Percentiles rank a stretch among this genome's conserved stretches.
These are phyloP conservation scores for Phytophthora cactorum DNA, from an alignment of 352 stramenopile genomes.

Conservation along the genomic window DNA sequence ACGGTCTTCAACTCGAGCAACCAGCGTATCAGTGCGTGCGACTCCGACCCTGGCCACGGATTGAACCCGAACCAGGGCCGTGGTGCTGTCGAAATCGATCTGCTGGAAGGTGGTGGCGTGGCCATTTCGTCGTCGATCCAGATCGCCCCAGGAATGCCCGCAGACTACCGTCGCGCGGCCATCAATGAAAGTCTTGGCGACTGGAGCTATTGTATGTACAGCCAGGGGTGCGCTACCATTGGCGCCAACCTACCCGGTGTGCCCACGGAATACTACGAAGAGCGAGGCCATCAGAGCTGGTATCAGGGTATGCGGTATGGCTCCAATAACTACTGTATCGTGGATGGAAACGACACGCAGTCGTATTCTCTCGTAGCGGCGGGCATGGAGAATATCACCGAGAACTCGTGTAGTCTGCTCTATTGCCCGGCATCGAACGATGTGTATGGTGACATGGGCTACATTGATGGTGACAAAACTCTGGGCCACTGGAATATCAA, in stretches of 20 bases:
- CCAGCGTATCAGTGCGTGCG: slow-evolving; percentile 90
- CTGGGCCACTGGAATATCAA: slow-evolving; percentile 73
- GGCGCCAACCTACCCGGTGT: slow-evolving; percentile 67
- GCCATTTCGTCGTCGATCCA: slow-evolving; percentile 81
- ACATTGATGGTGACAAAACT: slow-evolving; percentile 50
- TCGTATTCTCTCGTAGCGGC: slow-evolving; percentile 49
- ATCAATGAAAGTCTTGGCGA: slow-evolving; percentile 42
- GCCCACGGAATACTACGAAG: slow-evolving; percentile 46
- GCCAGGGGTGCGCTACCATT: slow-evolving; percentile 44
- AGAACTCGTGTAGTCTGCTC: slow-evolving; percentile 48
- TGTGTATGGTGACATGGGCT: slow-evolving; percentile 56
- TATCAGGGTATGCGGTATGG: slow-evolving; percentile 66
- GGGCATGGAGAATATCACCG: slow-evolving; percentile 48
- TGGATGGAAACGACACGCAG: slow-evolving; percentile 46
- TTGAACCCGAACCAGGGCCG: slow-evolving; percentile 90
- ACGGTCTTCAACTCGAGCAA: slow-evolving; percentile 80
- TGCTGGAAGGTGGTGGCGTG: slow-evolving; percentile 89
- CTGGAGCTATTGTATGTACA: slow-evolving; percentile 54
- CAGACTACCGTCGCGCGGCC: slow-evolving; percentile 49
- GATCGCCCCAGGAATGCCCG: slow-evolving; percentile 66
- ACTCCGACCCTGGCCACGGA: slow-evolving; percentile 90
- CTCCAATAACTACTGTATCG: slow-evolving; percentile 60
- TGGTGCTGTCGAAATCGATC: slow-evolving; percentile 95
- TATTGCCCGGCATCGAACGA: slow-evolving; percentile 64
- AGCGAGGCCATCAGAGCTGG: slow-evolving; percentile 52